phyloP scores from a whole-genome alignment of 2,329 filamentous ascomycete genomes.

The Colletotrichum sp. region DNA sequence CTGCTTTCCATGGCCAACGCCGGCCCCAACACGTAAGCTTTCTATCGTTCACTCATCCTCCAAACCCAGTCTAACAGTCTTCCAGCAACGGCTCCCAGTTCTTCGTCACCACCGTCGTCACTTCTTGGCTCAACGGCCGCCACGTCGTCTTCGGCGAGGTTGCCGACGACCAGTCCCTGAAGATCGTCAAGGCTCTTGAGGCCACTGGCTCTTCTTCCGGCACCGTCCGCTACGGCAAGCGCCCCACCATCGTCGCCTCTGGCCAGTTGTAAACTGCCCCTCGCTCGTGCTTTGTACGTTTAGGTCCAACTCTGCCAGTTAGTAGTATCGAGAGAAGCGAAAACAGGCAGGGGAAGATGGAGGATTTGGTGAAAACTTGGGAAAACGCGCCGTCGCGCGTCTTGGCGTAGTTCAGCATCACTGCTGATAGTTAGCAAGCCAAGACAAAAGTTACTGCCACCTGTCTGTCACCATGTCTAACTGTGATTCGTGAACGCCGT shows the following conservation, averaged over 20 bases:
- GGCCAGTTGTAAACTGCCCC: slow-evolving; percentile 50
- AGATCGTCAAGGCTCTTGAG: slow-evolving; percentile 66
- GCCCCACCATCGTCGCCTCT: slow-evolving; percentile 61
- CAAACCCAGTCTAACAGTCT: slow-evolving; percentile 30
- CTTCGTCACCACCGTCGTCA: slow-evolving; percentile 94
- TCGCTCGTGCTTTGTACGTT: slow-evolving; percentile 24
- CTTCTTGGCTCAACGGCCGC: slow-evolving; percentile 82
- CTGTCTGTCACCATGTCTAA: background rate
- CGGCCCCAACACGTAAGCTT: slow-evolving; percentile 83
- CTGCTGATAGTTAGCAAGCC: slow-evolving; percentile 6
- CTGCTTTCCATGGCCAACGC: slow-evolving; percentile 96
- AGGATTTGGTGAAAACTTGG: slow-evolving; percentile 12
- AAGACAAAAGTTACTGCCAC: slow-evolving; percentile 20
- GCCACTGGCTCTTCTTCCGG: slow-evolving; percentile 62
- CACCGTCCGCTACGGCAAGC: slow-evolving; percentile 59
- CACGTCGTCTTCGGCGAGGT: slow-evolving; percentile 89
- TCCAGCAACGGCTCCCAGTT: slow-evolving; percentile 96
- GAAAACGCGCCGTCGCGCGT: background rate
- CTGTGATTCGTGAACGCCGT: background rate
- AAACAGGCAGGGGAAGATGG: background rate
- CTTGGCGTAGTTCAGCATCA: background rate
- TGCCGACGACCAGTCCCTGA: slow-evolving; percentile 51
- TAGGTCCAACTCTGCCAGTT: background rate
- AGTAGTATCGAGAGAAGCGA: slow-evolving; percentile 6
- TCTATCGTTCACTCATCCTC: background rate